Base-by-base conservation (phyloP, 2,329 filamentous ascomycete genomes). In the Davidsoniella australis region DNA sequence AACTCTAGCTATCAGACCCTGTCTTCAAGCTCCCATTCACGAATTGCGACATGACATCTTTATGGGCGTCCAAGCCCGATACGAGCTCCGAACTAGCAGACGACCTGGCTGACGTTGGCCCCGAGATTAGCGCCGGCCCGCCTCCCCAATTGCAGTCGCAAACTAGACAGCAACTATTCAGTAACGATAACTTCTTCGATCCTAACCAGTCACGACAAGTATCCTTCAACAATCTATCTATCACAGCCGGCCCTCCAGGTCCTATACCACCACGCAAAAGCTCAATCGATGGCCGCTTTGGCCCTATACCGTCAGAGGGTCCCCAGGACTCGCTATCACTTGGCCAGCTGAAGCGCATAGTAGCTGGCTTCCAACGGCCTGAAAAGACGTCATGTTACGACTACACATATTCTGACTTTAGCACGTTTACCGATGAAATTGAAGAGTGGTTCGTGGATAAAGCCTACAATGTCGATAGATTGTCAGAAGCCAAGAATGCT, bases 371-470 rank as follows among this genome's bases (percentile, higher is more conserved):
- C 56, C 82, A 82, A 14, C 76, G 75, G 55, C 61, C 71, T 47
- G 82, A 87, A 56, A 75, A 81, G 45, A 69, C 73, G 41, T 77
- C 78, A 9, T 47, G 50, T 29, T 98, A 98, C 68, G 87, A 91
- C 53, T 98, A 94, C 61, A 76, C 75, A 55, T 89, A 89, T 65
- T 68, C 74, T 23, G 83, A 89, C 62, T 73, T 75, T 50, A 79
- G 80, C 18, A 68, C 77, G 0, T 81, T 94, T 57, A 78, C 84
- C 16, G 85, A 91, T 55, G 91, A 98, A 68, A 72, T 98, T 44
- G 86, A 96, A 61, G 91, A 98, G 66, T 98, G 91, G 91, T 98
- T 98, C 64, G 79, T 82, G 48, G 95, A 96, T 64, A 82, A 83
- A 57, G 80, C 86, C 54, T 83, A 84, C 64, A 88, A 96, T 61